These are phyloP conservation scores for Sherardia arvensis DNA, from an alignment of 257 asterid genomes.

Conservation along the genomic window DNA sequence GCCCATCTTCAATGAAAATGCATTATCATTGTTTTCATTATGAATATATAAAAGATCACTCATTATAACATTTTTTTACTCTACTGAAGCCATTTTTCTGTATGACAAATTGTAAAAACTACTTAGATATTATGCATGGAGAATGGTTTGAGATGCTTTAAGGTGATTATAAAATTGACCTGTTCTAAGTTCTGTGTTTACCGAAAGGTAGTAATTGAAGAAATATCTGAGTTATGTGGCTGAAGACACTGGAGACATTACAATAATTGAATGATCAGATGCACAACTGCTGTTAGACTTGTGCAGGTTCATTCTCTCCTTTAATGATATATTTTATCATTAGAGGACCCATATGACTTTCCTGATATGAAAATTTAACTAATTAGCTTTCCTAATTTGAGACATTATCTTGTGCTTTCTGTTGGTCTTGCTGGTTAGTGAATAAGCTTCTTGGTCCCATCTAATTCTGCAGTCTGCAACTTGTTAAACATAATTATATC, in stretches of 20 bases:
- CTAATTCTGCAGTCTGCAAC: background rate
- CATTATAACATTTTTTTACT: background rate
- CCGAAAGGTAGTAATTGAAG: background rate
- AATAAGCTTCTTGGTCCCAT: conserved; percentile 8
- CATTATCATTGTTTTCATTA: background rate
- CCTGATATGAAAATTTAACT: background rate
- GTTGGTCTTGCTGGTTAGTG: background rate
- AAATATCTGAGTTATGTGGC: conserved; percentile 2
- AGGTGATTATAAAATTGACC: background rate
- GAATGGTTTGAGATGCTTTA: background rate
- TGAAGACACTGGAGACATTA: background rate
- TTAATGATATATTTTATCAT: background rate
- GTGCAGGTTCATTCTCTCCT: background rate
- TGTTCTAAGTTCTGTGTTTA: background rate
- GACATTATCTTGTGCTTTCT: conserved; percentile 8
- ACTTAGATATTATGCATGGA: background rate
- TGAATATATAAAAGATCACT: background rate
- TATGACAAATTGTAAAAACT: background rate
- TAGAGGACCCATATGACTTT: conserved; percentile 8
- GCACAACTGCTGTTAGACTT: background rate
- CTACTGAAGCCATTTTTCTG: background rate
- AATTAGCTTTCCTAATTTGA: background rate
- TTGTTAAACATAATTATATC: background rate
- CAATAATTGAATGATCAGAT: conserved; percentile 6
- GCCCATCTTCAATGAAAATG: background rate